Base-by-base conservation (phyloP, 208 protist species). In the Zelonia costaricensis region DNA sequence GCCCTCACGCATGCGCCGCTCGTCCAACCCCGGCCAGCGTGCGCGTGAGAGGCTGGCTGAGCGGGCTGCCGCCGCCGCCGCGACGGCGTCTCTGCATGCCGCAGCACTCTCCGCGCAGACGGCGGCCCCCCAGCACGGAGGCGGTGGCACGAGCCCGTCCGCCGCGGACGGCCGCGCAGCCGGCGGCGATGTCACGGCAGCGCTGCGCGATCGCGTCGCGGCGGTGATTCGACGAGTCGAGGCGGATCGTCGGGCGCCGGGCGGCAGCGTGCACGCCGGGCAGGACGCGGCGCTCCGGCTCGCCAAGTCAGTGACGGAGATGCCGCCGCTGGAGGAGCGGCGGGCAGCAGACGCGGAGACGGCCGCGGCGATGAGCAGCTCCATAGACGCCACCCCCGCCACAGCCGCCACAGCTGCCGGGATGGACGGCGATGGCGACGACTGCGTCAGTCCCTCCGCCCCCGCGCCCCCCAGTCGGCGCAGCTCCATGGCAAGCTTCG, bases 161-260 rank as follows among this genome's bases (percentile, higher is more conserved):
- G 33, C 33, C 33, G 33, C 33, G 33, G 33, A n/a, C n/a, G n/a
- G n/a, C n/a, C n/a, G n/a, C n/a, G n/a, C n/a, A n/a, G n/a, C n/a
- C n/a, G n/a, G n/a, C 51, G 22, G 18, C 18, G 35, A 43, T 28
- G 51, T 25, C 22, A 36, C 49, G 3, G n/a, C 35, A 3, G 43
- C 4, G 20, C 59, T 67, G 31, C 67, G 67, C 28, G 30, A 23
- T 22, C 51, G 58, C 35, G 31, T 67, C 18, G 23, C 59, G n/a
- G 58, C 58, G 27, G 52, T 35, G 28, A 67, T 67, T 6, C 43
- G 67, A 3, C 47, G 52, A 10, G 22, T 66, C 27, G 67, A 64
- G 44, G 44, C 58, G 18, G 44, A 49, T 2, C 52, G 36, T 13
- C 38, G 36, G 28, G 47, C 18, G 8, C 56, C 15, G 23, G 10